Base-by-base conservation (phyloP, 1,139 yeast genomes). In the Wickerhamomyces sp. region DNA sequence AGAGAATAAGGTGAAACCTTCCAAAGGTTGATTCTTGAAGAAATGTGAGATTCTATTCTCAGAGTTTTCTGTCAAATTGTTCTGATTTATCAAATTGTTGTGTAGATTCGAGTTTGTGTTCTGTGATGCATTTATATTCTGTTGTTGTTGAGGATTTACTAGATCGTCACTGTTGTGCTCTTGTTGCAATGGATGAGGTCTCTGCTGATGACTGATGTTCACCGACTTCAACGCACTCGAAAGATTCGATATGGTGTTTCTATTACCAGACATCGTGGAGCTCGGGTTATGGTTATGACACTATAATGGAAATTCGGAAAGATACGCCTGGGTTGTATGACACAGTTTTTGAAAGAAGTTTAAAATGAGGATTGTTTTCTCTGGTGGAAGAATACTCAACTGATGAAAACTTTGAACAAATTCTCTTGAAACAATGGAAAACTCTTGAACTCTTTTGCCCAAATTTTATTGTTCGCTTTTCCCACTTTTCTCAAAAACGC, bases 1-100 rank as follows among this genome's bases (percentile, higher is more conserved):
- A 16, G 93, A 80, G 54, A 89, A 87, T 34, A 89, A 66, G 3
- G 96, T 86, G 58, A 75, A 86, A 3, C 96, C 97, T 44, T 81
- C 86, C 16, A 75, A 63, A 5, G 96, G 95, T 44, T 81, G 85
- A 49, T 82, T 78, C 46, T 74, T 78, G 56, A 87, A 81, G 57
- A 86, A 87, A 42, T 74, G 73, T 19, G 86, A 72, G 38, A 88
- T 78, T 49, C 95, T 68, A 20, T 76, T 66, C 33, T 42, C 47
- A n/a, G 45, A 23, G 21, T 30, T 36, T n/a, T 33, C 31, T 9
- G 38, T 34, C 20, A 32, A 68, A 65, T 55, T 57, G 59, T 36
- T 37, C 21, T 38, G 41, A 23, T 35, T 37, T 14, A 37, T 23
- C 14, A 40, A 21, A 10, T 31, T 33, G 10, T 31, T 16, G 9